phyloP scores from a whole-genome alignment of 2,329 filamentous ascomycete genomes.

The Trichothecium roseum region DNA sequence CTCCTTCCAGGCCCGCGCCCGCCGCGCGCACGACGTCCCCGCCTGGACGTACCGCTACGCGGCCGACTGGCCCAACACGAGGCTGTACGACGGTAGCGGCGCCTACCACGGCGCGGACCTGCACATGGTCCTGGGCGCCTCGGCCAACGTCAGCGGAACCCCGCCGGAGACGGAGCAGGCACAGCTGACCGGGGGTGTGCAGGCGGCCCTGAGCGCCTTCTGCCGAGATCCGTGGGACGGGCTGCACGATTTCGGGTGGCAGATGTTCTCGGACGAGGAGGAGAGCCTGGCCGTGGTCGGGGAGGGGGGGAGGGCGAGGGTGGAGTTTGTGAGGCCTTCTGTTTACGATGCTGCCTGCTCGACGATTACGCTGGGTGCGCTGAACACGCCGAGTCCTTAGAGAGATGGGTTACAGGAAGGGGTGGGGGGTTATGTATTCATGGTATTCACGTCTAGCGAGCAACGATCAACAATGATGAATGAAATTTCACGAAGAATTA shows the following conservation, averaged over 20 bases:
- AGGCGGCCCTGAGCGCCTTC: constrained; percentile 30
- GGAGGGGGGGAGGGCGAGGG: constrained; percentile 9
- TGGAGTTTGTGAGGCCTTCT: not conserved
- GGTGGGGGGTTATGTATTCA: no score
- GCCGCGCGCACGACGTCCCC: constrained; percentile 20
- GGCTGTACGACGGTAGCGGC: constrained; percentile 31
- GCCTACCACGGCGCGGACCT: constrained; percentile 39
- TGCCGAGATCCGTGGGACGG: constrained; percentile 21
- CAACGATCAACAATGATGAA: no score
- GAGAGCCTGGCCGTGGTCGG: constrained; percentile 16
- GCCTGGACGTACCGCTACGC: constrained; percentile 36
- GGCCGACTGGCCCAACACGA: constrained; percentile 37
- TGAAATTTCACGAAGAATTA: no score
- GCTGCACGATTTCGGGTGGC: constrained; percentile 19
- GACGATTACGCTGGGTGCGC: not conserved
- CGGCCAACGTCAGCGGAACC: constrained; percentile 26
- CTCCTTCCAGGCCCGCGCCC: constrained; percentile 23
- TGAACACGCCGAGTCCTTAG: no score
- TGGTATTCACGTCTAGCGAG: no score
- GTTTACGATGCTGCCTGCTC: not conserved
- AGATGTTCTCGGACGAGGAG: constrained; percentile 22
- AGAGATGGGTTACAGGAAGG: no score
- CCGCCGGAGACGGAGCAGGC: constrained; percentile 17
- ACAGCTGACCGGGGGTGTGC: constrained; percentile 23
- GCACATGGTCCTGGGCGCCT: constrained; percentile 34